Evolutionary conservation across 2,329 filamentous ascomycete species (phyloP).

Genomic region (Fusarium veterinarium): DNA sequence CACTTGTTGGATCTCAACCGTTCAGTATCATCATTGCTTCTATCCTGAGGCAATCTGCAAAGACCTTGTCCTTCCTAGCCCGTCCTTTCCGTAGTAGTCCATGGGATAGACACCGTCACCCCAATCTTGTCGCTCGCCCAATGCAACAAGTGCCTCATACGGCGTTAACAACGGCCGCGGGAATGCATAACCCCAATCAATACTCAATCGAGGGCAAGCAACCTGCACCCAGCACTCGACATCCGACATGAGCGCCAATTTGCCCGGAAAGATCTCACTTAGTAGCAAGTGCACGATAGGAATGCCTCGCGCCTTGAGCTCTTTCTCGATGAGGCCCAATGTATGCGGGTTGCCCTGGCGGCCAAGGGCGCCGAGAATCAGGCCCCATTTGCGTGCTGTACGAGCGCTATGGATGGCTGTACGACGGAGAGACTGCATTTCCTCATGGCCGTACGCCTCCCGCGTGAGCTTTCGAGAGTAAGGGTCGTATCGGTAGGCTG

Average conservation of each 20-base stretch:
- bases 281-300: slow-evolving; percentile 87
- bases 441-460: slow-evolving; percentile 90
- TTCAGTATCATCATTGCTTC: not conserved
- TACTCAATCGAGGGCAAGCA: slow-evolving; percentile 94
- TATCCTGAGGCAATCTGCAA: slow-evolving; percentile 45
- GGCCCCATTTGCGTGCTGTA: slow-evolving; percentile 87
- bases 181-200: slow-evolving; percentile 99
- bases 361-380: slow-evolving; percentile 92
- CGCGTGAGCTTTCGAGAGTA: slow-evolving; percentile 92
- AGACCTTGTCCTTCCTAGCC: slow-evolving; percentile 81
- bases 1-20: not conserved
- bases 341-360: slow-evolving; percentile 97
- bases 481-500: slow-evolving; percentile 96
- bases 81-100: slow-evolving; percentile 97
- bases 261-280: slow-evolving; percentile 96
- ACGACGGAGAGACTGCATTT: slow-evolving; percentile 85
- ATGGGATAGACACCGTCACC: slow-evolving; percentile 86
- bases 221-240: slow-evolving; percentile 99
- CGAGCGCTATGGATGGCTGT: slow-evolving; percentile 82
- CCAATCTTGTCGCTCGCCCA: slow-evolving; percentile 84
- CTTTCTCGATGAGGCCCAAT: slow-evolving; percentile 84
- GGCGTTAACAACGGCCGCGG: slow-evolving; percentile 88
- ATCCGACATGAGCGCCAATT: slow-evolving; percentile 91
- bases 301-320: slow-evolving; percentile 76
- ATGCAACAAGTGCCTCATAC: slow-evolving; percentile 92